phyloP scores from a whole-genome alignment of 2,329 filamentous ascomycete species.

The Arachnomyces sp. region DNA sequence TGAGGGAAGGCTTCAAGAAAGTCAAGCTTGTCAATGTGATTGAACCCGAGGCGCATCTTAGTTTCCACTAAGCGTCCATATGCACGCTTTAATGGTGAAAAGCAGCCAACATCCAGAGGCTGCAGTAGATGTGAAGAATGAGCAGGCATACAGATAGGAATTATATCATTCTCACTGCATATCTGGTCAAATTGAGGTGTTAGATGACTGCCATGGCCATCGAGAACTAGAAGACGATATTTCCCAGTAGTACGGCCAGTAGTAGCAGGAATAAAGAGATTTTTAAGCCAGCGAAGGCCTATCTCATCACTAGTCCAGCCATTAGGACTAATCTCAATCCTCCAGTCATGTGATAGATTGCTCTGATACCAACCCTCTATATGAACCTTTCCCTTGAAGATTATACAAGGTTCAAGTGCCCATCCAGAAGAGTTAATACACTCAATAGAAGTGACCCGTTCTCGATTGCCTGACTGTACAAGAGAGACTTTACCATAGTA shows the following conservation, averaged over 20 bases:
- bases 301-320: constrained; percentile 5
- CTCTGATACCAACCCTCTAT: neutral
- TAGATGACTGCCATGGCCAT: constrained; percentile 2
- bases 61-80: neutral
- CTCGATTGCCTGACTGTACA: constrained; percentile 12
- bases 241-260: neutral
- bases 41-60: constrained; percentile 2
- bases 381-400: constrained; percentile 2
- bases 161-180: constrained; percentile 5
- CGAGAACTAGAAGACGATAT: constrained; percentile 2
- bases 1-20: constrained; percentile 5
- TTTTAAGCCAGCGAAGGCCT: constrained; percentile 2
- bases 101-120: constrained; percentile 4
- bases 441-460: constrained; percentile 14
- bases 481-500: constrained; percentile 7
- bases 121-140: constrained; percentile 5
- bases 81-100: constrained; percentile 3
- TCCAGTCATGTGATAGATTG: neutral
- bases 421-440: constrained; percentile 6
- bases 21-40: constrained; percentile 6
- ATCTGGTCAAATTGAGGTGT: constrained; percentile 1
- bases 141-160: constrained; percentile 5
- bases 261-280: neutral
- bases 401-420: neutral
- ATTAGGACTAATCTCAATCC: constrained; percentile 2